Conservation (phyloP, 2,329 filamentous ascomycete genomes). For the Teratosphaeria destructans region DNA sequence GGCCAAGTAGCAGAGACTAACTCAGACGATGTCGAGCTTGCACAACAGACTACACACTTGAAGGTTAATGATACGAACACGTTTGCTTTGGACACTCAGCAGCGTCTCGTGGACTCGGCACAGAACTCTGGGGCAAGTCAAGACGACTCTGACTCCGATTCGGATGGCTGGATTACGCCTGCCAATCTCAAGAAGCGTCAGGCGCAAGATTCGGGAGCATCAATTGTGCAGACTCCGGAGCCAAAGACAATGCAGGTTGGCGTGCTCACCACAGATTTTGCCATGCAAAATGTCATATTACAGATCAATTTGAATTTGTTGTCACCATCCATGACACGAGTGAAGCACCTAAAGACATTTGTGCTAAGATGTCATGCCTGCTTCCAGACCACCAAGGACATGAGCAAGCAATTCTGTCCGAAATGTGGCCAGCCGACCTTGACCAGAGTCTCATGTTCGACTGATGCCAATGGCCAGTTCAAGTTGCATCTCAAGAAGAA, state of each 20-base stretch:
- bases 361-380: constrained; percentile 89
- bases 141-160: constrained; percentile 41
- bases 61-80: background rate
- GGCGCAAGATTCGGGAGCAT: constrained; percentile 48
- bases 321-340: constrained; percentile 65
- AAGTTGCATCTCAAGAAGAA: constrained; percentile 82
- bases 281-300: constrained; percentile 93
- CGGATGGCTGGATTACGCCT: constrained; percentile 86
- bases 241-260: constrained; percentile 68
- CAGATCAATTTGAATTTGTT: constrained; percentile 90
- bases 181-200: constrained; percentile 81
- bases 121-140: constrained; percentile 20
- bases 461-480: constrained; percentile 69
- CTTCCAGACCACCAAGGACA: constrained; percentile 75
- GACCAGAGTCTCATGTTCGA: constrained; percentile 75
- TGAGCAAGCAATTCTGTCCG: constrained; percentile 84
- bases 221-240: constrained; percentile 37
- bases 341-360: constrained; percentile 78
- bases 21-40: background rate
- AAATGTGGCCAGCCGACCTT: constrained; percentile 82
- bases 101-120: constrained; percentile 14
- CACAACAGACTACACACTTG: constrained; percentile 6
- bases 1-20: background rate
- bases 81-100: constrained; percentile 13
- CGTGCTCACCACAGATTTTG: constrained; percentile 90